These are phyloP conservation scores for Boletus patriciae DNA, from an alignment of 768 basidiomycete genomes.

Conservation along the genomic window DNA sequence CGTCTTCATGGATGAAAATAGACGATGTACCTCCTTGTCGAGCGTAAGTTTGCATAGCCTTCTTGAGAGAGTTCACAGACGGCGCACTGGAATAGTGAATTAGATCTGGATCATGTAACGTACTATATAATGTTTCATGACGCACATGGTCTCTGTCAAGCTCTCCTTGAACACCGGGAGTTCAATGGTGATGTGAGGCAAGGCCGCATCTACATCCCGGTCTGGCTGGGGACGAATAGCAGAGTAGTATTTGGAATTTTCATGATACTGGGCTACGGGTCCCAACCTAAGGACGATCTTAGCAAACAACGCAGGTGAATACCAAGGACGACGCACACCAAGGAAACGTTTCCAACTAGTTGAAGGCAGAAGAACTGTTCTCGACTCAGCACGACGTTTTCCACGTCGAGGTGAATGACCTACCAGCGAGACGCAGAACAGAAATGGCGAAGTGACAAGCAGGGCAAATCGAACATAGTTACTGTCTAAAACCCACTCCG, in stretches of 20 bases:
- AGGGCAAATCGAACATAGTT: conserved; percentile 63
- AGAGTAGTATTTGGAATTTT: conserved; percentile 83
- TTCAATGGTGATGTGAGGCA: conserved; percentile 79
- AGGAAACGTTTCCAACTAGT: conserved; percentile 59
- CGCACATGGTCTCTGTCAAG: conserved; percentile 77
- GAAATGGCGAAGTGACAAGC: conserved; percentile 61
- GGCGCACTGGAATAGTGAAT: conserved; percentile 48
- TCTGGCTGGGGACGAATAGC: conserved; percentile 61
- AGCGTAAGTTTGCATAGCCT: conserved; percentile 65
- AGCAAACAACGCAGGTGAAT: background rate
- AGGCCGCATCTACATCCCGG: conserved; percentile 55
- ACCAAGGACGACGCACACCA: conserved; percentile 43
- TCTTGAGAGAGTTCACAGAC: conserved; percentile 69
- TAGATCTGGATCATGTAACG: background rate
- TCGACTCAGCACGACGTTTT: conserved; percentile 8
- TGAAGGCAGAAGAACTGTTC: conserved; percentile 73
- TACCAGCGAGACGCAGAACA: conserved; percentile 74
- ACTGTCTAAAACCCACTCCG: conserved; percentile 68
- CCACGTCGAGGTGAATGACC: conserved; percentile 17
- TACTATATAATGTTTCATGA: background rate
- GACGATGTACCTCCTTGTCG: conserved; percentile 60
- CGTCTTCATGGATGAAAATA: conserved; percentile 64
- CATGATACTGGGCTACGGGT: conserved; percentile 81
- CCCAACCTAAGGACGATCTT: conserved; percentile 52
- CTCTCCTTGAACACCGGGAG: conserved; percentile 89